These are phyloP conservation scores for Penicillium sclerotiorum DNA, from an alignment of 2,329 filamentous ascomycete genomes.

Conservation along the genomic window DNA sequence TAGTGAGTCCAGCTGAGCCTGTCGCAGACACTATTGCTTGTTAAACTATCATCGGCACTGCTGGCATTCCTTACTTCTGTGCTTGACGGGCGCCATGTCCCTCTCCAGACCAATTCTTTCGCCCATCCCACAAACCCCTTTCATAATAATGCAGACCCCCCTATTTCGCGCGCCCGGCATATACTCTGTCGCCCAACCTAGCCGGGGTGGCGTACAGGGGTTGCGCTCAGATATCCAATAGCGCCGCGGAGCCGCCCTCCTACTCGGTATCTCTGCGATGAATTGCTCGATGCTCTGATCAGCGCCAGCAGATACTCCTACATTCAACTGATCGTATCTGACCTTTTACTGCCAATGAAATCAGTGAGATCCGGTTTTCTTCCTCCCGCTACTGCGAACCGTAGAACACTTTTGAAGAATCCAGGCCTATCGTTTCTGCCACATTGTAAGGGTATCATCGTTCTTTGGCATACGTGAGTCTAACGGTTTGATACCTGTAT, in stretches of 20 bases:
- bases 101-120: not conserved
- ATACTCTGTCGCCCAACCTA: slow-evolving; percentile 6
- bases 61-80: slow-evolving; percentile 16
- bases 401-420: not conserved
- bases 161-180: slow-evolving; percentile 5
- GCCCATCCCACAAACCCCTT: slow-evolving; percentile 3
- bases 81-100: slow-evolving; percentile 1
- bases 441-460: slow-evolving; percentile 1
- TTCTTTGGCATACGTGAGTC: not conserved
- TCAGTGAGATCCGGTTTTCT: slow-evolving; percentile 5
- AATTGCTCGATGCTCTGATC: slow-evolving; percentile 6
- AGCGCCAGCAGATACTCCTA: slow-evolving; percentile 5
- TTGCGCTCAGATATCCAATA: slow-evolving; percentile 15
- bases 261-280: slow-evolving; percentile 7
- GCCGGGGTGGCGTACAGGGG: not conserved
- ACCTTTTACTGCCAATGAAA: slow-evolving; percentile 11
- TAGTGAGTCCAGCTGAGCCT: slow-evolving; percentile 12
- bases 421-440: slow-evolving; percentile 1
- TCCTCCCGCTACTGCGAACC: not conserved
- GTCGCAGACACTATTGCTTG: slow-evolving; percentile 2
- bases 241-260: not conserved
- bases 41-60: not conserved
- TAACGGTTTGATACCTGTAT: slow-evolving; percentile 1
- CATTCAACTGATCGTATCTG: slow-evolving; percentile 2
- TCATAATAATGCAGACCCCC: not conserved